Base-by-base conservation (phyloP, 2,329 filamentous ascomycete genomes). In the Paecilomyces sp. region DNA sequence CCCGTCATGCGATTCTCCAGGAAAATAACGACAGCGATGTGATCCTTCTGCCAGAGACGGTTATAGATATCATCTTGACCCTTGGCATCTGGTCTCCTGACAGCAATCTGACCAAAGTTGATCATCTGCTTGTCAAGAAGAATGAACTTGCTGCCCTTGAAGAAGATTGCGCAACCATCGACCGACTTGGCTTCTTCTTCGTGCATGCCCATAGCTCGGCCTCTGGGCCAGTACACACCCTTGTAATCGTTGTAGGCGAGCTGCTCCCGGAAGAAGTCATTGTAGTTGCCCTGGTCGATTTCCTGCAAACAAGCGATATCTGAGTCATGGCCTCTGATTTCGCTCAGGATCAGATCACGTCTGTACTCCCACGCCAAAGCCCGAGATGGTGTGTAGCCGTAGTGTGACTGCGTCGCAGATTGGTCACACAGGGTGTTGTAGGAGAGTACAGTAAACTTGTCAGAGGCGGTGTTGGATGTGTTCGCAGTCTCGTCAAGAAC, bases 1-100 rank as follows among this genome's bases (percentile, higher is more conserved):
- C 94, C 94, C 0, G 93, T 97, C 62, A 85, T 80, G 41, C 93
- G 86, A 69, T 96, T 97, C 76, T 99, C 94, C 63, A 99, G 85
- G 79, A 97, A 96, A 59, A 89, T 87, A 55, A 96, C 85, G 55
- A 96, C 88, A 15, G 90, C 94, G 74, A 99, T 96, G 72, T 97
- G 93, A 80, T 99, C 94, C 77, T 94, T 91, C 62, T 93, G 92
- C 94, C 97, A 97, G 62, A 99, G 89, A 30, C 94, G 89, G 74
- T 99, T 99, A 83, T 96, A 97, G 60, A 97, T 93, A 69, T 99
- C 94, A 71, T 96, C 91, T 69, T 96, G 91, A 59, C 92, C 91
- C 78, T 97, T 97, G 86, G 97, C 96, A 72, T 97, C 94, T 2
- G 92, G 91, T 65, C 94, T 84, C 72, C 95, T 94, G 76, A 99